Base-by-base conservation (phyloP, 148 eudicot species). In the Vaccinium corymbosum region DNA sequence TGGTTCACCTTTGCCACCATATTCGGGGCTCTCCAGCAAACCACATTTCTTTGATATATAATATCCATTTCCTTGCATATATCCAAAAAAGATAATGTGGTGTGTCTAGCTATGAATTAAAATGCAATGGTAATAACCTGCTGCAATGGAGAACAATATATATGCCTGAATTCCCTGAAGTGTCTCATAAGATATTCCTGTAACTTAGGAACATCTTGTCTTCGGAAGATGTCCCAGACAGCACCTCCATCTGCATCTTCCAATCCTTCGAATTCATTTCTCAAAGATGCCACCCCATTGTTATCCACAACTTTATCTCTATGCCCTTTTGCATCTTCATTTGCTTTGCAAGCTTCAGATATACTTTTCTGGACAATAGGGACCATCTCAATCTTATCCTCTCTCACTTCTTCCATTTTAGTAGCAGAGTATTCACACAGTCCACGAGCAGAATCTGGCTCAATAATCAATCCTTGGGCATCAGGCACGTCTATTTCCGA, bases 221-320 rank as follows among this genome's bases (percentile, higher is more conserved):
- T 84, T 19, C 92, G 86, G 68, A 89, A 90, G 49, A 90, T 89
- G 88, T 90, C 92, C 91, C 92, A 89, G 46, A 90, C 83, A 62
- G 92, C 91, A 72, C 90, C 88, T 59, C 89, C 89, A 22, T 89
- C 91, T 1, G 42, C 61, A 25, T 89, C 92, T 3, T 22, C 56
- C 51, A 70, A n/a, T 35, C 17, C 49, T 49, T 82, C 61, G 15
- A 79, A 73, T 15, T 32, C 29, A 48, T 52, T 83, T 68, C 20
- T 85, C 1, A 57, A 46, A 59, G 66, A 32, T 27, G 49, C 50
- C 16, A 50, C 27, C 38, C 46, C 71, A 57, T 29, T 10, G 16
- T 19, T 57, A 29, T 76, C 66, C 71, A 29, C 22, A 14, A 42
- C 50, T 42, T 80, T 12, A 70, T 68, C 72, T 61, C 3, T 9